These are phyloP conservation scores for Pilaira anomala DNA, from an alignment of 192 early-diverging fungal species.

Conservation along the genomic window DNA sequence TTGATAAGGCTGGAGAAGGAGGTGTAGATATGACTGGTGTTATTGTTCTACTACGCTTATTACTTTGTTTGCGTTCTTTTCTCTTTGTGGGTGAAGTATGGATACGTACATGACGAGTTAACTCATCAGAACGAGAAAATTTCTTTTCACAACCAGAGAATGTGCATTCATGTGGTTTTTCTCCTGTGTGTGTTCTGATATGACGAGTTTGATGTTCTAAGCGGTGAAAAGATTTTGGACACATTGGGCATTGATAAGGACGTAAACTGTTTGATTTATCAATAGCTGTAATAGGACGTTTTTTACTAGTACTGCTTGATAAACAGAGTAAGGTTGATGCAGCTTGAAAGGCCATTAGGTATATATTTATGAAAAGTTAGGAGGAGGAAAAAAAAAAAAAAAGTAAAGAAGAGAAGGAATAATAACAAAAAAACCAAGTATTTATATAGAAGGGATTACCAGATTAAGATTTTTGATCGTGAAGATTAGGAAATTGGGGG, in stretches of 20 bases:
- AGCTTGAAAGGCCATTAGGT: conserved; percentile 23
- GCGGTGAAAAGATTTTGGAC: conserved; percentile 70
- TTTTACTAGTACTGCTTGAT: conserved; percentile 7
- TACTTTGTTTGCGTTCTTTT: conserved; percentile 38
- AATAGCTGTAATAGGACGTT: conserved; percentile 16
- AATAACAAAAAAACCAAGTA: neutral
- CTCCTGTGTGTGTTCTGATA: conserved; percentile 82
- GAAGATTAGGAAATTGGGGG: neutral
- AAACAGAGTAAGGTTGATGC: conserved; percentile 22
- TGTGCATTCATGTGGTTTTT: conserved; percentile 77
- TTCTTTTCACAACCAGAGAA: conserved; percentile 75
- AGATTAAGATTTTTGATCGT: conserved; percentile 4
- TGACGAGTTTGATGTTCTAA: conserved; percentile 80
- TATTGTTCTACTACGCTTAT: conserved; percentile 4
- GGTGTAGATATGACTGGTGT: conserved; percentile 34
- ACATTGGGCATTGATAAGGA: conserved; percentile 73
- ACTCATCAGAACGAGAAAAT: conserved; percentile 76
- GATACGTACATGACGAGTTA: conserved; percentile 68
- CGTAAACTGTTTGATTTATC: conserved; percentile 39
- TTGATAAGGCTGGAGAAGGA: conserved; percentile 36
- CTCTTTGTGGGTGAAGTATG: conserved; percentile 53
- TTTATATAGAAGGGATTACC: neutral
- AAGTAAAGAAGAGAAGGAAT: neutral
- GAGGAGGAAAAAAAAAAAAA: conserved; percentile 5
- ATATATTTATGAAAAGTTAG: neutral